Conservation (phyloP, 148 eudicot species). For the Spergularia marina region DNA sequence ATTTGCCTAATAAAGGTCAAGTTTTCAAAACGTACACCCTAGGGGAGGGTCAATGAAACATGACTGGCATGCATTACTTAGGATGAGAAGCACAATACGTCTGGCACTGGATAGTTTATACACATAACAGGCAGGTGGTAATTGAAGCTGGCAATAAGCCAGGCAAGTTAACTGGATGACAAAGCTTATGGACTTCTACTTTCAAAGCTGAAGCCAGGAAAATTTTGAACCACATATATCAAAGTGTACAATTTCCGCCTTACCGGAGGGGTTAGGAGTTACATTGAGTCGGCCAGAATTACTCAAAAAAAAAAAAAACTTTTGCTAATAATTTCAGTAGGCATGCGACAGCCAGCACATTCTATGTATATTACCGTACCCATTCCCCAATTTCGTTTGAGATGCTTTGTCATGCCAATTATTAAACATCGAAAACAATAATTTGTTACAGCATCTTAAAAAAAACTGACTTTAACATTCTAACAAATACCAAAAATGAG, state of each 20-base stretch:
- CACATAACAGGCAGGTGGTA: constrained; percentile 3
- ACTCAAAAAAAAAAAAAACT: not conserved
- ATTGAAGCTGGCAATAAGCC: not conserved
- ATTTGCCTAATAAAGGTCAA: constrained; percentile 2
- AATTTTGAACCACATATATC: not conserved
- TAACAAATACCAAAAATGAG: not conserved
- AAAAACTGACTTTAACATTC: not conserved
- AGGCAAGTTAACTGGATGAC: not conserved
- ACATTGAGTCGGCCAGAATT: constrained; percentile 3
- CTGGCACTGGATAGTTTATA: not conserved
- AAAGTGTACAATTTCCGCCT: not conserved
- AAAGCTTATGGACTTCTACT: not conserved
- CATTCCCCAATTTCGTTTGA: no score
- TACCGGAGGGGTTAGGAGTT: not conserved
- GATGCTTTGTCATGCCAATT: not conserved
- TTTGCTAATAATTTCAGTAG: not conserved
- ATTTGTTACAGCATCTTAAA: not conserved
- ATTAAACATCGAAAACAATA: not conserved
- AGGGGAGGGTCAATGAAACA: not conserved
- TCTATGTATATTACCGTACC: not conserved
- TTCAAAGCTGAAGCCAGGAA: not conserved
- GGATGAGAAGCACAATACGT: not conserved
- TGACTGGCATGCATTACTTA: not conserved
- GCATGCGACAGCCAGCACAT: not conserved
- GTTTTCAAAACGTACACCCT: not conserved